These are phyloP conservation scores for Mallotus repandus DNA, from an alignment of 441 rosid genomes.

Conservation along the genomic window DNA sequence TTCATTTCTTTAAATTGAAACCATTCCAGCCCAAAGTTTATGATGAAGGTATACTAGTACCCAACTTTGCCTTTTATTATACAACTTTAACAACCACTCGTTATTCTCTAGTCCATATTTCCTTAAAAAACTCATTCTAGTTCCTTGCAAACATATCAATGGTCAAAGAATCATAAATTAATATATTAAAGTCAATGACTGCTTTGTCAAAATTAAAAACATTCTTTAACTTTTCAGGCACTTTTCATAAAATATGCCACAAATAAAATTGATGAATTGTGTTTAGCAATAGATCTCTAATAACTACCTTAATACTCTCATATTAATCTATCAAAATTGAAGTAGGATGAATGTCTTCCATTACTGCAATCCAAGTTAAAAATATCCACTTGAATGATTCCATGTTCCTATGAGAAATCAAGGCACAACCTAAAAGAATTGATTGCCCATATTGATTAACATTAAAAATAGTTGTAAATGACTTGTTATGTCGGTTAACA, in stretches of 20 bases:
- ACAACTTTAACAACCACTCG: neutral
- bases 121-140: neutral
- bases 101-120: neutral
- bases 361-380: neutral
- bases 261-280: neutral
- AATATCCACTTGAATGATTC: neutral
- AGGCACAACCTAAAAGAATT: neutral
- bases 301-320: neutral
- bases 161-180: neutral
- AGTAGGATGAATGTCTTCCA: neutral
- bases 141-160: neutral
- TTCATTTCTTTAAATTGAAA: no score
- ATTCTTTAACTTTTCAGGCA: neutral
- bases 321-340: neutral
- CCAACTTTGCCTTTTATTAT: no score
- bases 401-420: neutral
- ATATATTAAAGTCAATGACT: neutral
- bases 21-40: no score
- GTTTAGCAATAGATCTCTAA: neutral
- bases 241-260: neutral
- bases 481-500: neutral
- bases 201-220: neutral
- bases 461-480: neutral
- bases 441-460: neutral
- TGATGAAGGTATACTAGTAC: no score